Evolutionary conservation across 2,329 filamentous ascomycete species (phyloP), one percentile per base, ranked within the genome.

Genomic region (Pezicula neosporulosa): DNA sequence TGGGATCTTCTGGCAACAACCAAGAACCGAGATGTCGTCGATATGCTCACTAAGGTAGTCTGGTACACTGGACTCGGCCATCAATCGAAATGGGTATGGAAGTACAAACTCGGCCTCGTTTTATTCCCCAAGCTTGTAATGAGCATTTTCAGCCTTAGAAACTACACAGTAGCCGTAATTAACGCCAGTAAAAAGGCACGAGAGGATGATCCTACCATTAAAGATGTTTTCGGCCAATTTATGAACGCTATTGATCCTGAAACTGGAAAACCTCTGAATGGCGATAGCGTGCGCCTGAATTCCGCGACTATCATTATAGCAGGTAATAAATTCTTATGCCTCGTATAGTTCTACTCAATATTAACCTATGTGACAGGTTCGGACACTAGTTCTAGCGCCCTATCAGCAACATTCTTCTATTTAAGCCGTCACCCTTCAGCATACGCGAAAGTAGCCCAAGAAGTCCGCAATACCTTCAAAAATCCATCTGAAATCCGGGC

Each of bases 171-270:
- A 4, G 27, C 38, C 1, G 44, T 53, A 7, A 49, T 51, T 3
- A 41, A 24, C 12, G 38, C 41, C 19, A 49, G 54, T 24, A 41
- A 24, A 21, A 45, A 41, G 12, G 45, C 33, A 16, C 27, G 47
- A 27, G 21, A 83, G 35, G 56, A 81, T 83, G 53, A 82, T 16
- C 44, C 51, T 80, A 19, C 81, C 84, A 60, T 85, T 38, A 82
- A 83, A 53, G 86, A 90, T 63, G 88, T 89, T 70, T 89, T 89
- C 71, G 83, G 87, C 68, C 82, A 88, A 65, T 77, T 89, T n/a
- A 77, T 89, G 54, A 83, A 83, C 61, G 85, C 85, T 6, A 80
- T 78, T 43, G 86, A 89, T 57, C 85, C 85, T 9, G 84, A 88
- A 62, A 87, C 85, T 0, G 85, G 84, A 47, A 62, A 57, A 28